Evolutionary conservation across 768 basidiomycete genomes (phyloP).

Genomic region (Tubosaeta sp.): DNA sequence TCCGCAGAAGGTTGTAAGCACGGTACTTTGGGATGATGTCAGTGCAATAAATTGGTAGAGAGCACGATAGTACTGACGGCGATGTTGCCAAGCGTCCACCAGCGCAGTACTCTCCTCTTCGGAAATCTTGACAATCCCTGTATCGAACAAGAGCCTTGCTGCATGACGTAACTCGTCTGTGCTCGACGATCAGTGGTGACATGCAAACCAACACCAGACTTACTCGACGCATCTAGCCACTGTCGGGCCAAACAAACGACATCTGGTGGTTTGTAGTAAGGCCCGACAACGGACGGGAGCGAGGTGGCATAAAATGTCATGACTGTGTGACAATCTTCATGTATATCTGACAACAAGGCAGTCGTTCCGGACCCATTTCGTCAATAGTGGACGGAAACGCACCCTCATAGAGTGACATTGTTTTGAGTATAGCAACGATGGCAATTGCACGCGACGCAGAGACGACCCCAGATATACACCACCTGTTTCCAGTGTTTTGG

Average conservation of each 20-base stretch:
- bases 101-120: conserved; percentile 60
- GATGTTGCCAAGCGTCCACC: conserved; percentile 61
- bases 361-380: background rate
- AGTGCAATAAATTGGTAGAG: conserved; percentile 2
- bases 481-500: conserved; percentile 40
- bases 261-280: conserved; percentile 60
- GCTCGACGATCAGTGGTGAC: conserved; percentile 6
- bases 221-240: conserved; percentile 78
- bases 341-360: conserved; percentile 45
- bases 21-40: conserved; percentile 43
- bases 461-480: conserved; percentile 69
- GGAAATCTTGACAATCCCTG: conserved; percentile 59
- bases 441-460: conserved; percentile 70
- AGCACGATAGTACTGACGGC: conserved; percentile 40
- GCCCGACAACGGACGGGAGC: conserved; percentile 57
- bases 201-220: conserved; percentile 12
- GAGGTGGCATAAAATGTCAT: conserved; percentile 79
- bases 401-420: conserved; percentile 75
- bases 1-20: conserved; percentile 57
- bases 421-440: conserved; percentile 63
- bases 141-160: conserved; percentile 73
- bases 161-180: conserved; percentile 74
- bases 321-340: conserved; percentile 65
- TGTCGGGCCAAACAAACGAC: conserved; percentile 66
- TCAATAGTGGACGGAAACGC: background rate